Base-by-base conservation (phyloP, 768 basidiomycete genomes). In the Kwoniella europaea region DNA sequence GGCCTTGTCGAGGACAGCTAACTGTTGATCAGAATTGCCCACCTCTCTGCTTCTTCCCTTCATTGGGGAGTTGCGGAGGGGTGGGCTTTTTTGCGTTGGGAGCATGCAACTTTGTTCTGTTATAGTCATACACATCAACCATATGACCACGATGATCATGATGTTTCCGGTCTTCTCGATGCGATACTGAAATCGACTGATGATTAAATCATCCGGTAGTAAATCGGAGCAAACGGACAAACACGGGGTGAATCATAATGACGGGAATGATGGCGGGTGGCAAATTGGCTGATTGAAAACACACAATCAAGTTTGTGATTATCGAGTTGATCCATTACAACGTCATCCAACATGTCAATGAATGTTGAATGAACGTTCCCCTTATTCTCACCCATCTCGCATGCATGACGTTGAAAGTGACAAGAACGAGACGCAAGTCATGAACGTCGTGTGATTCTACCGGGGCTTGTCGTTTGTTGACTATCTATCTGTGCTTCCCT, bases 51-150 rank as follows among this genome's bases (percentile, higher is more conserved):
- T 27, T 61, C 69, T 46, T 41, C 65, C 57, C 63, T 64, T 68
- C 41, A 55, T 63, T 29, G 59, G 68, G 57, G 24, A 4, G 64
- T n/a, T 10, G 66, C 27, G 41, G 62, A 67, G 73, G 68, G 74
- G 67, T 74, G 74, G 74, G 74, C 74, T 74, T 74, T 74, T 74
- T 74, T 74, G 74, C 74, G 74, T 74, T 69, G 22, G 71, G 74
- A 56, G 50, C 67, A 10, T 57, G 27, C n/a, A 52, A 54, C 53
- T 44, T 27, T 18, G 15, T 2, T 20, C 50, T 55, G 27, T 64
- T 60, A 3, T 2, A 50, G 18, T 50, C 13, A 50, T 50, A 18
- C 46, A 16, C 46, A 50, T 50, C 46, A 50, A 50, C 16, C 35
- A 35, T 35, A 35, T 35, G 35, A 35, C 35, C 4, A 50, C 18